A percentile compares a stretch with the other conserved stretches of the same genome.
Evolutionary conservation across 169 alveolate species (phyloP).

Genomic region (Theileria equi): DNA sequence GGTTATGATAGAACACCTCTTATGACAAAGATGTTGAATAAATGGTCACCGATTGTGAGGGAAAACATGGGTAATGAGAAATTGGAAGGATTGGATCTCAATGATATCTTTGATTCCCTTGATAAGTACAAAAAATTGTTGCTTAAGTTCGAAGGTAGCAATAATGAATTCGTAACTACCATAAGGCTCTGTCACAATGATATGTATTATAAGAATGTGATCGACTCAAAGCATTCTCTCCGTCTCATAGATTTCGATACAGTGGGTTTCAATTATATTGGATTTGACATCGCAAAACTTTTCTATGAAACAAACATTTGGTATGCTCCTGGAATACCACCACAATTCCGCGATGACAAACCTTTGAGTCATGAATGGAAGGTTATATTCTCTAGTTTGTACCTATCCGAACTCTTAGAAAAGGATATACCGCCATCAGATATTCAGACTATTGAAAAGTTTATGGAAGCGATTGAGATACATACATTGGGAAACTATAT

Average conservation of each 20-base stretch:
- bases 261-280: conserved; percentile 72
- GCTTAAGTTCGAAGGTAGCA: conserved; percentile 25
- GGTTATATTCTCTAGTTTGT: conserved; percentile 62
- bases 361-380: conserved; percentile 62
- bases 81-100: not conserved
- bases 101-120: not conserved
- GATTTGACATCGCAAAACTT: conserved; percentile 75
- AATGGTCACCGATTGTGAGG: conserved; percentile 18
- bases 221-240: conserved; percentile 55
- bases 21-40: conserved; percentile 12
- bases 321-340: conserved; percentile 61
- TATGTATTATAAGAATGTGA: conserved; percentile 68
- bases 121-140: not conserved
- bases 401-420: conserved; percentile 65
- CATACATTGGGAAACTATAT: conserved; percentile 68
- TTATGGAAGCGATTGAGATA: conserved; percentile 64
- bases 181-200: conserved; percentile 77
- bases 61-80: not conserved
- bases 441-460: conserved; percentile 51
- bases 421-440: conserved; percentile 32
- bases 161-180: conserved; percentile 56
- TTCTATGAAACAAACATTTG: conserved; percentile 67
- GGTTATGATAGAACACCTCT: conserved; percentile 71
- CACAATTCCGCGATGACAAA: conserved; percentile 62
- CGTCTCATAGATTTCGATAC: conserved; percentile 75